These are phyloP conservation scores for Cladosporium halotolerans DNA, from an alignment of 2,329 filamentous ascomycete species.

Conservation along the genomic window DNA sequence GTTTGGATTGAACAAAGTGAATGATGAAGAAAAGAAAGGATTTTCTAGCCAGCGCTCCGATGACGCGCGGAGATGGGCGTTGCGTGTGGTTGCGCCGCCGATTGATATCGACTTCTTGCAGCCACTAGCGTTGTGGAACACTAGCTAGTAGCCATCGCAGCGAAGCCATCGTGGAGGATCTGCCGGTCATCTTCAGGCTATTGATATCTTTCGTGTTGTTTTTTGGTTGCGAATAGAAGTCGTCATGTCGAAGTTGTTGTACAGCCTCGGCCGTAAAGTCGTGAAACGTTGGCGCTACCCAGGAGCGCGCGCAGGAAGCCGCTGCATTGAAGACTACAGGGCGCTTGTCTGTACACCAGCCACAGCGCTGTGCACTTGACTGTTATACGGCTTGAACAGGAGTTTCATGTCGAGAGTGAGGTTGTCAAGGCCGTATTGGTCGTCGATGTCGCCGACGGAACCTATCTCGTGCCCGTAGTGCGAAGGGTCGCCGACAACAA, in stretches of 20 bases:
- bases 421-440: constrained; percentile 57
- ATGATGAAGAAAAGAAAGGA: too few species aligned
- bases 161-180: too few species aligned
- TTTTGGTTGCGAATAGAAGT: constrained; percentile 5
- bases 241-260: constrained; percentile 11
- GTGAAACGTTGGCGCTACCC: constrained; percentile 2
- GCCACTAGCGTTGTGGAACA: too few species aligned
- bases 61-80: not conserved
- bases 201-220: not conserved
- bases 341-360: constrained; percentile 27
- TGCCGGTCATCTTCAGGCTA: too few species aligned
- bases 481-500: constrained; percentile 58
- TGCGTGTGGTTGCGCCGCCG: too few species aligned
- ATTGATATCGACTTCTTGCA: too few species aligned
- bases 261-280: constrained; percentile 12
- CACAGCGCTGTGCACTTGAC: constrained; percentile 28
- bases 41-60: too few species aligned
- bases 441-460: constrained; percentile 62
- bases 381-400: constrained; percentile 56
- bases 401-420: constrained; percentile 66
- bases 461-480: constrained; percentile 61
- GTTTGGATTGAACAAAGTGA: too few species aligned
- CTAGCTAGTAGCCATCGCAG: too few species aligned
- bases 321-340: constrained; percentile 11
- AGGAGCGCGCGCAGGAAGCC: not conserved